phyloP scores from a whole-genome alignment of 208 protist genomes.

The Trypanosoma melophagium region DNA sequence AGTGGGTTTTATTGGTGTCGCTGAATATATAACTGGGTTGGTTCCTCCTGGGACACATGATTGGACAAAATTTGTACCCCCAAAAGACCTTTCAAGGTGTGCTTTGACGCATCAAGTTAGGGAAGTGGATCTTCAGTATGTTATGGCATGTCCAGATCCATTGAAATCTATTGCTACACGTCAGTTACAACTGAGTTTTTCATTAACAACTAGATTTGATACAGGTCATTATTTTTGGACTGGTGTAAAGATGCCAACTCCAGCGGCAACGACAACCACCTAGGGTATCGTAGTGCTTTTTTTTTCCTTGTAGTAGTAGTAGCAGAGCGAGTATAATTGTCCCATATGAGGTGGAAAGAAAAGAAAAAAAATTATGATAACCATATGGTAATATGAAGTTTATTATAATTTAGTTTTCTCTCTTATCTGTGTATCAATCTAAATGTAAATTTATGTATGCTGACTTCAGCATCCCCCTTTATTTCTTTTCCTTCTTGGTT shows the following conservation, averaged over 20 bases:
- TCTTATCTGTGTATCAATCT: neutral
- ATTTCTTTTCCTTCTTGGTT: neutral
- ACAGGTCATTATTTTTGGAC: constrained; percentile 88
- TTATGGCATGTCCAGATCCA: constrained; percentile 67
- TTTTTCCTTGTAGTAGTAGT: constrained; percentile 6
- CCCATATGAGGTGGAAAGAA: neutral
- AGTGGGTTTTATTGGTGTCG: constrained; percentile 72
- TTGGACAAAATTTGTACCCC: constrained; percentile 90
- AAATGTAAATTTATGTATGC: neutral
- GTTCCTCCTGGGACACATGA: constrained; percentile 90
- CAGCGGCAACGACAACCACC: neutral
- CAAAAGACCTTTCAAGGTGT: constrained; percentile 66
- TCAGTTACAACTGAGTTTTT: constrained; percentile 71
- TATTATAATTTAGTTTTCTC: constrained; percentile 1
- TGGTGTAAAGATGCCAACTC: constrained; percentile 44
- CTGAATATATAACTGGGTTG: constrained; percentile 83
- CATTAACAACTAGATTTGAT: constrained; percentile 51
- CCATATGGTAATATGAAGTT: too few species aligned
- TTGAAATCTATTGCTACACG: constrained; percentile 51
- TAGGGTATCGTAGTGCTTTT: neutral
- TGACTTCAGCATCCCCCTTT: neutral
- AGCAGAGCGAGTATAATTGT: neutral
- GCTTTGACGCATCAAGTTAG: constrained; percentile 44
- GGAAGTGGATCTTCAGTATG: constrained; percentile 68
- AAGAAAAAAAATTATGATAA: too few species aligned